A percentile compares a stretch with the other conserved stretches of the same genome.
Conservation (phyloP, 352 stramenopile species). For the Aphanomyces stellatus region DNA sequence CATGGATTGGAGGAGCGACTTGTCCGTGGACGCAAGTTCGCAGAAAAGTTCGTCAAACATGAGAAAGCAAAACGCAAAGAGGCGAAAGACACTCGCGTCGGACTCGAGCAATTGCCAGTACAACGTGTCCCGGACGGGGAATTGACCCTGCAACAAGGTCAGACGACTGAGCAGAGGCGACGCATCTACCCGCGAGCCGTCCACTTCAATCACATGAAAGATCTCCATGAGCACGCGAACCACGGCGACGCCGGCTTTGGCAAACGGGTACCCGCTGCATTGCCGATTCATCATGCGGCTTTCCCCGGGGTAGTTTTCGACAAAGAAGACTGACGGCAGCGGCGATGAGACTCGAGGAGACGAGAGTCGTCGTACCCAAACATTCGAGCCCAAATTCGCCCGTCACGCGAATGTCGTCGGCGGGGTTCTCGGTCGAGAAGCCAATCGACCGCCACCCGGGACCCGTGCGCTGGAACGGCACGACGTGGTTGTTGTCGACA, state of each 20-base stretch:
- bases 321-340: constrained; percentile 39
- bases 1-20: constrained; percentile 24
- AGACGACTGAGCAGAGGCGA: background rate
- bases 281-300: constrained; percentile 54
- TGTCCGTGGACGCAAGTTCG: constrained; percentile 29
- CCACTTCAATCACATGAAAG: constrained; percentile 39
- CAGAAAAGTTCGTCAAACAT: constrained; percentile 63
- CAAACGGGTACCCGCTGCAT: constrained; percentile 55
- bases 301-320: constrained; percentile 47
- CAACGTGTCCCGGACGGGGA: constrained; percentile 40
- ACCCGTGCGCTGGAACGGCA: constrained; percentile 34
- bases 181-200: constrained; percentile 7
- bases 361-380: constrained; percentile 19
- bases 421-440: constrained; percentile 45
- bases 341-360: background rate
- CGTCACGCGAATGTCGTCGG: constrained; percentile 41
- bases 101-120: constrained; percentile 56
- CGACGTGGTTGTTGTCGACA: constrained; percentile 23
- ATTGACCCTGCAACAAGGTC: constrained; percentile 25
- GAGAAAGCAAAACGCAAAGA: constrained; percentile 53
- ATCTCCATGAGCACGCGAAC: constrained; percentile 39
- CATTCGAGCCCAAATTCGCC: constrained; percentile 52
- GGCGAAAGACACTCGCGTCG: constrained; percentile 41
- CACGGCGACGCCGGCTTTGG: constrained; percentile 42
- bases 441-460: constrained; percentile 39